Base-by-base conservation (phyloP, 2,329 filamentous ascomycete species). In the Ascochyta rabiei region DNA sequence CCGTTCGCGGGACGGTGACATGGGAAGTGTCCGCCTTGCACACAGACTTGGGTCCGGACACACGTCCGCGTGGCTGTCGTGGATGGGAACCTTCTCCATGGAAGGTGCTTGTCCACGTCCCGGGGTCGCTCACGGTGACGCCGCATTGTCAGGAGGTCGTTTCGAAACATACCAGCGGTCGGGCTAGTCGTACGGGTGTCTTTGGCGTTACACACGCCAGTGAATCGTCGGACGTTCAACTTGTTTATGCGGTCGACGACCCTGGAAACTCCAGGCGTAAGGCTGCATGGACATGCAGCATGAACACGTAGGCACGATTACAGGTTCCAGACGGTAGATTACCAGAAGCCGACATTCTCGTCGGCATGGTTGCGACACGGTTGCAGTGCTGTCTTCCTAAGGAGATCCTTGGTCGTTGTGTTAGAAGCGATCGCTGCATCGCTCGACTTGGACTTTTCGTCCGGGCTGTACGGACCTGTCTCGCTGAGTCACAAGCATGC, bases 81-180 rank as follows among this genome's bases (percentile, higher is more conserved):
- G 35, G 30, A 30, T 49, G 46, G 13, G 15, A 45, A 10, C 23
- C 41, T 46, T 42, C 38, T 50, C 41, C 46, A 55, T 41, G 35
- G 46, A 50, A 55, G 46, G 35, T 50, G 34, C 16, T 26, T n/a
- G 35, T 46, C 51, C 45, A 28, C 18, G 21, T 19, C 33, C 37
- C 46, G 38, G 38, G 42, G 43, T 51, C 43, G 53, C 53, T 56
- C 52, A 52, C 24, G 47, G 48, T 52, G 48, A 56, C 48, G 53
- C 53, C 33, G 53, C 53, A 40, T 44, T 26, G 42, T 48, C 42
- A 47, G 42, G 38, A 43, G 47, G 23, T 33, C 16, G 33, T 39
- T 43, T 56, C 53, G 33, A 56, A 56, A 45, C 48, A 21, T 38
- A 31, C 37, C 42, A 50, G 37, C 41, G 19, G 37, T 18, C 41